Percentiles rank a stretch among this genome's conserved stretches.
These are phyloP conservation scores for Hysterangium stoloniferum DNA, from an alignment of 768 basidiomycete species.

Conservation along the genomic window DNA sequence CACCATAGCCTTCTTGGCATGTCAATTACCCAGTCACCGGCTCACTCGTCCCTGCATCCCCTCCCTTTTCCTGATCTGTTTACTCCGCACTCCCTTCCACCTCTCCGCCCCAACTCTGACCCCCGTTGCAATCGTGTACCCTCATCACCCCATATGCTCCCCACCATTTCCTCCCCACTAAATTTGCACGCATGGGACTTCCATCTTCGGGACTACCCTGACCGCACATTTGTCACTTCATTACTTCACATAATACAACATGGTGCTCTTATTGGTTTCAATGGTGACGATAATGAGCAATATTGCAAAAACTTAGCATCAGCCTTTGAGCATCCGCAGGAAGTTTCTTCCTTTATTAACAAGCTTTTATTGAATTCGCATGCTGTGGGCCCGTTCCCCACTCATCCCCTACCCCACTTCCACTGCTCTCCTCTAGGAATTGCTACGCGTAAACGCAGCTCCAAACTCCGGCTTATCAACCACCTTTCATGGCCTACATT, in stretches of 20 bases:
- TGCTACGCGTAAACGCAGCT: not conserved
- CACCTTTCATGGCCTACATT: not conserved
- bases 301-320: not conserved
- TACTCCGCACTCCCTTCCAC: not conserved
- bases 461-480: not conserved
- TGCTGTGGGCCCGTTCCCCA: not conserved
- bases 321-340: not conserved
- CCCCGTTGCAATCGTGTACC: not conserved
- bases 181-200: not conserved
- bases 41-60: too few species aligned
- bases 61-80: not conserved
- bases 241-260: conserved; percentile 5
- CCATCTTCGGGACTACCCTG: conserved; percentile 5
- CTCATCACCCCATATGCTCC: not conserved
- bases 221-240: not conserved
- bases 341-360: not conserved
- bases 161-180: not conserved
- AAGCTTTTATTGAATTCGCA: not conserved
- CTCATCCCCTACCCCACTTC: not conserved
- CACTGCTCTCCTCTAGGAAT: not conserved
- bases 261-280: conserved; percentile 2
- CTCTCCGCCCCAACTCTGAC: not conserved
- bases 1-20: not conserved
- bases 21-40: too few species aligned
- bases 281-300: not conserved